phyloP scores from a whole-genome alignment of 495 filamentous ascomycete genomes.

The Xylaria flabelliformis region DNA sequence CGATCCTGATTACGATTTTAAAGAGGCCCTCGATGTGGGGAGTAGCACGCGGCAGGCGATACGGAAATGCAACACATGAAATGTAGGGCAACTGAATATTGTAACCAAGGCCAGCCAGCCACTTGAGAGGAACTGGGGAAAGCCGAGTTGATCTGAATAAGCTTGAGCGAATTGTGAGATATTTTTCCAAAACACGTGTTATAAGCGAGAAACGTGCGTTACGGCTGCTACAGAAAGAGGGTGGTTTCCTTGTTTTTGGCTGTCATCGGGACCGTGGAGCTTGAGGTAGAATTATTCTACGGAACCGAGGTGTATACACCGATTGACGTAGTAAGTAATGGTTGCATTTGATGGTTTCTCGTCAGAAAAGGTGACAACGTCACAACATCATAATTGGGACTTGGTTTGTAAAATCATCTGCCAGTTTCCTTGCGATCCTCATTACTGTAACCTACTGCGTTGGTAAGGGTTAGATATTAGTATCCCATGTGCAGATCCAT shows the following conservation, averaged over 20 bases:
- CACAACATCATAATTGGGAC: not conserved
- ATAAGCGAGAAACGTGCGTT: not conserved
- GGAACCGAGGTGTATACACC: not conserved
- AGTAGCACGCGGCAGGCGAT: not conserved
- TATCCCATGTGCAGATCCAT: not conserved
- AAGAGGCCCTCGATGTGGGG: not conserved
- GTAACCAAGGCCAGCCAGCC: not conserved
- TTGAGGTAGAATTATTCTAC: not conserved
- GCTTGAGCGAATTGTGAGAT: not conserved
- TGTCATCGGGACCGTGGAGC: not conserved
- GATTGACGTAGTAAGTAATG: not conserved
- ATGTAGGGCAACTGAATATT: not conserved
- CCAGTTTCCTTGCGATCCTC: not conserved
- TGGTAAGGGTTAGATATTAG: not conserved
- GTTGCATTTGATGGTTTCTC: not conserved
- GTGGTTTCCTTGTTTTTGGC: not conserved
- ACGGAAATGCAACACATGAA: not conserved
- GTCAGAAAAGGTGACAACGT: not conserved
- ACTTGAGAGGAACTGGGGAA: not conserved
- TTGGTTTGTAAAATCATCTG: not conserved
- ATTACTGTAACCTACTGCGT: not conserved
- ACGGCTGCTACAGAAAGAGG: not conserved
- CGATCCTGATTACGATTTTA: not conserved
- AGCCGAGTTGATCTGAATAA: not conserved
- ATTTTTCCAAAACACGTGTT: not conserved